These are phyloP conservation scores for Fusarium gaditjirri DNA, from an alignment of 2,329 filamentous ascomycete genomes.

Conservation along the genomic window DNA sequence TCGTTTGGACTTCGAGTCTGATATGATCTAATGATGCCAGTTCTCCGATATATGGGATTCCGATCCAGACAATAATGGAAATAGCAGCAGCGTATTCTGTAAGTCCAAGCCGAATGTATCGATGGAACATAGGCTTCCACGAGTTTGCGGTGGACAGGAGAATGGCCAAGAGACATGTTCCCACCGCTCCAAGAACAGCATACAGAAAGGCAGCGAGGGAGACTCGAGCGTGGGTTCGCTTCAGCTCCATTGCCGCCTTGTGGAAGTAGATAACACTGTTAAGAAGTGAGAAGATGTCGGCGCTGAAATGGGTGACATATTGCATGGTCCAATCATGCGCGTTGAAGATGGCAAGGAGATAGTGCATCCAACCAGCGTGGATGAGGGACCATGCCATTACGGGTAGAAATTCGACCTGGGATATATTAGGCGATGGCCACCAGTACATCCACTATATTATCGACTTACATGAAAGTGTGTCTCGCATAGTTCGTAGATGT, in stretches of 20 bases:
- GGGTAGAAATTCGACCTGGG: slow-evolving; percentile 66
- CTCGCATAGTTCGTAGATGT: slow-evolving; percentile 68
- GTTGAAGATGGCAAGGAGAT: slow-evolving; percentile 71
- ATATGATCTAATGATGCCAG: slow-evolving; percentile 67
- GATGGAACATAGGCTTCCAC: slow-evolving; percentile 71
- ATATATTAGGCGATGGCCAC: not conserved
- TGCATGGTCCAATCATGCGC: slow-evolving; percentile 77
- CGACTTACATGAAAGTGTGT: slow-evolving; percentile 62
- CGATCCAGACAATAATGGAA: slow-evolving; percentile 73
- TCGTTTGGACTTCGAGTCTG: slow-evolving; percentile 64
- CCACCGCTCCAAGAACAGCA: slow-evolving; percentile 70
- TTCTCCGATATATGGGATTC: slow-evolving; percentile 69
- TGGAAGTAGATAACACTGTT: slow-evolving; percentile 77
- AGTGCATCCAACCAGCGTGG: slow-evolving; percentile 73
- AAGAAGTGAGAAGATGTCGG: slow-evolving; percentile 73
- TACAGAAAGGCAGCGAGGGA: slow-evolving; percentile 73
- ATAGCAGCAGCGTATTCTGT: slow-evolving; percentile 74
- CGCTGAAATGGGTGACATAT: slow-evolving; percentile 74
- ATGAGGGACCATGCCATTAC: slow-evolving; percentile 76
- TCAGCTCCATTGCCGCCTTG: slow-evolving; percentile 72
- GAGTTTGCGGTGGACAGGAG: slow-evolving; percentile 69
- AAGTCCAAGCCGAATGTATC: slow-evolving; percentile 69
- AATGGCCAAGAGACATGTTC: slow-evolving; percentile 71
- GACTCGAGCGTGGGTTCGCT: slow-evolving; percentile 65
- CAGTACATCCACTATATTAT: not conserved